Percentiles rank a stretch among this genome's conserved stretches.
Conservation (phyloP, 345 rosid genomes). For the Gossypioides kirkii region DNA sequence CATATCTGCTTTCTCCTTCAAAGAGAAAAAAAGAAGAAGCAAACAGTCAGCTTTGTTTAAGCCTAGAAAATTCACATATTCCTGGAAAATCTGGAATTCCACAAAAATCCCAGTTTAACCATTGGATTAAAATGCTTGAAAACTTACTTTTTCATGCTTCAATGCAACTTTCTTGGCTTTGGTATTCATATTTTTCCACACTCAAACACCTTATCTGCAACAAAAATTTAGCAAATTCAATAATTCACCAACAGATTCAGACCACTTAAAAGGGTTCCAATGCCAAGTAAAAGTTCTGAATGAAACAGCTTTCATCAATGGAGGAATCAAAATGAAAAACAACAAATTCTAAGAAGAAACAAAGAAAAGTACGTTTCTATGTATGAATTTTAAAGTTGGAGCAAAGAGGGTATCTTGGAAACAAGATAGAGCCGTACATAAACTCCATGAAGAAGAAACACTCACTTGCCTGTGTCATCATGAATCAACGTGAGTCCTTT, state of each 20-base stretch:
- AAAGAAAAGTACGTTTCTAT: background rate
- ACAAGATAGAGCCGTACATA: slow-evolving; percentile 17
- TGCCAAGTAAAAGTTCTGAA: background rate
- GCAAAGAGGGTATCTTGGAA: slow-evolving; percentile 17
- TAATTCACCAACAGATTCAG: slow-evolving; percentile 5
- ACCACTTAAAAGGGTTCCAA: slow-evolving; percentile 1
- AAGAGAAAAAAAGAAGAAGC: background rate
- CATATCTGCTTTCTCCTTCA: background rate
- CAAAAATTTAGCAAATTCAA: slow-evolving; percentile 4
- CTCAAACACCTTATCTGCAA: slow-evolving; percentile 10
- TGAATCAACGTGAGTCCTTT: slow-evolving; percentile 29
- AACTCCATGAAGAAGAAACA: slow-evolving; percentile 15
- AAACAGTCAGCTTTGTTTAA: background rate
- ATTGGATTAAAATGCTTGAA: slow-evolving; percentile 17
- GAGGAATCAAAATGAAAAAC: background rate
- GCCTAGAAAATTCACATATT: background rate
- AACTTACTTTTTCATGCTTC: slow-evolving; percentile 41
- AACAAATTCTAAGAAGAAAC: background rate
- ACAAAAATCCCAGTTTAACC: slow-evolving; percentile 14
- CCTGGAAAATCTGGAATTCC: background rate
- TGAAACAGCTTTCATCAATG: background rate
- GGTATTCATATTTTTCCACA: slow-evolving; percentile 31
- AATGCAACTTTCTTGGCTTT: slow-evolving; percentile 24
- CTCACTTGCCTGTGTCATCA: slow-evolving; percentile 17
- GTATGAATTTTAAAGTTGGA: slow-evolving; percentile 3